A percentile compares a stretch with the other conserved stretches of the same genome.
phyloP scores from a whole-genome alignment of 169 alveolate species.

The Eimeria maxima region DNA sequence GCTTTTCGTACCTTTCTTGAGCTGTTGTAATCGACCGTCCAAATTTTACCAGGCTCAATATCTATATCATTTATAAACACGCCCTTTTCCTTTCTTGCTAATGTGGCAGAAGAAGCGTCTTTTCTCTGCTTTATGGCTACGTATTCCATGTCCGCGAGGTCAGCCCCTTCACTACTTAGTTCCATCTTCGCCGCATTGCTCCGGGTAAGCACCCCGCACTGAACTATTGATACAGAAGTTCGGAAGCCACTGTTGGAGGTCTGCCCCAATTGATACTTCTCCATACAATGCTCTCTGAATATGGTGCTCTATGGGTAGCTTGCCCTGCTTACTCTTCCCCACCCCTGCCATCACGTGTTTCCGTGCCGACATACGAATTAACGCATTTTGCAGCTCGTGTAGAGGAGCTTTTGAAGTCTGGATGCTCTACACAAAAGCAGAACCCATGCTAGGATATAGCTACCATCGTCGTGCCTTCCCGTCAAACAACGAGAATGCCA shows the following conservation, averaged over 20 bases:
- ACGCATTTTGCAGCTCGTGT: background rate
- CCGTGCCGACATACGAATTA: background rate
- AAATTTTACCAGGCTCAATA: background rate
- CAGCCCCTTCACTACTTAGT: background rate
- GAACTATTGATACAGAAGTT: no score
- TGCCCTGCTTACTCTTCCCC: no score
- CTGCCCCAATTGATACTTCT: background rate
- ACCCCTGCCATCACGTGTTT: background rate
- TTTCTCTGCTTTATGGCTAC: background rate
- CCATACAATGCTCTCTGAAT: background rate
- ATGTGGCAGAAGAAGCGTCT: background rate
- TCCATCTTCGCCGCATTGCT: background rate
- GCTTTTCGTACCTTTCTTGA: no score
- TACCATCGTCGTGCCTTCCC: background rate
- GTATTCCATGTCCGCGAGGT: background rate
- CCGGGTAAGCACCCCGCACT: no score
- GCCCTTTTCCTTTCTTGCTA: background rate
- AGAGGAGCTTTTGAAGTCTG: background rate
- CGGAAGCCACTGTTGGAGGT: background rate
- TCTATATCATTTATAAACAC: background rate
- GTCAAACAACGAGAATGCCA: no score
- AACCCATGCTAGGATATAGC: background rate
- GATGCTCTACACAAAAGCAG: background rate
- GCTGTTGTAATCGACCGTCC: no score
- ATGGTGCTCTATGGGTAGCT: no score